Conservation (phyloP, 352 stramenopile genomes). For the Globisporangium mamillatum region DNA sequence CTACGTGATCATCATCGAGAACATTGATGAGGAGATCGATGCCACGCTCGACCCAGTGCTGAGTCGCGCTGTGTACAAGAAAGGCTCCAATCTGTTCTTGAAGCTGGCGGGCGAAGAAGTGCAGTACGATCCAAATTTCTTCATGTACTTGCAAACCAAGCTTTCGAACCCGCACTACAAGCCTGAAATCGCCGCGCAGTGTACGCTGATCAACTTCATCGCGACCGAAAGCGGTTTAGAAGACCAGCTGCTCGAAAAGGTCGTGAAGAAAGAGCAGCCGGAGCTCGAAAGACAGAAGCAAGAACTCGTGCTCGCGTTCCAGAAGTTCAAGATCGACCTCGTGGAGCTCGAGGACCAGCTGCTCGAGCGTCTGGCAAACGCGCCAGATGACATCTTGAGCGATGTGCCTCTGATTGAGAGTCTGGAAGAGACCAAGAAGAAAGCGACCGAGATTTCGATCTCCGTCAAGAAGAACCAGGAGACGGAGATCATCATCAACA, state of each 20-base stretch:
- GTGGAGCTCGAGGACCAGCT: conserved; percentile 96
- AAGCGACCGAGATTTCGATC: conserved; percentile 94
- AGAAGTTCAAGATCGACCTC: conserved; percentile 96
- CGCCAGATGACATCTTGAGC: conserved; percentile 95
- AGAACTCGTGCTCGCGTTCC: conserved; percentile 90
- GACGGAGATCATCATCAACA: conserved; percentile 94
- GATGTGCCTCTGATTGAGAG: conserved; percentile 96
- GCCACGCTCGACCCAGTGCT: conserved; percentile 96
- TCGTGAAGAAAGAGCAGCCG: conserved; percentile 94
- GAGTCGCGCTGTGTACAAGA: conserved; percentile 95
- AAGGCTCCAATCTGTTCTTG: conserved; percentile 92
- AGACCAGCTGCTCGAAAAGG: conserved; percentile 95
- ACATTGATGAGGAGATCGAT: conserved; percentile 97
- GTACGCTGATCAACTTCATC: conserved; percentile 98
- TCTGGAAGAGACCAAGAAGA: conserved; percentile 96
- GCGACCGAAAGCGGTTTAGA: conserved; percentile 95
- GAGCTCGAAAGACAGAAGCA: conserved; percentile 95
- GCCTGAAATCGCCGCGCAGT: conserved; percentile 95
- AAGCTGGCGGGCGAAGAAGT: conserved; percentile 95
- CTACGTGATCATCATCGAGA: conserved; percentile 96
- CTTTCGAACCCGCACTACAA: conserved; percentile 98
- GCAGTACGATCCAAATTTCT: conserved; percentile 95
- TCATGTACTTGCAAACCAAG: conserved; percentile 97
- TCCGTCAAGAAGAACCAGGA: conserved; percentile 94
- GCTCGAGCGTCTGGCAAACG: conserved; percentile 93